Evolutionary conservation across 495 filamentous ascomycete genomes (phyloP).

Genomic region (Daldinia caldariorum): DNA sequence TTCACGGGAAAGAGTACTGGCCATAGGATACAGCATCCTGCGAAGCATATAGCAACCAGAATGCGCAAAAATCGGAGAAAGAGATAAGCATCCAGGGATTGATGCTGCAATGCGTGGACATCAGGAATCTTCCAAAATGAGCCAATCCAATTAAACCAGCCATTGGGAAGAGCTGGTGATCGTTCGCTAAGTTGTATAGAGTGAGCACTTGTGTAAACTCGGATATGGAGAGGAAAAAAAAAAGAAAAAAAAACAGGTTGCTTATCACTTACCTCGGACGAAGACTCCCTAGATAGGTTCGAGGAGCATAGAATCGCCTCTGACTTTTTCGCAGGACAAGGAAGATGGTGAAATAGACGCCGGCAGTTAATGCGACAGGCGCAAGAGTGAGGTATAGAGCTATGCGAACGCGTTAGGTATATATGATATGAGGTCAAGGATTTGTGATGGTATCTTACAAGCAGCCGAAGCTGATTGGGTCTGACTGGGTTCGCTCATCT

Average conservation of each 20-base stretch:
- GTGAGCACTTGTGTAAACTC: conserved; percentile 16
- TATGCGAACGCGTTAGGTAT: conserved; percentile 28
- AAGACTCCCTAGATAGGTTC: conserved; percentile 84
- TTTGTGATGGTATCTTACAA: conserved; percentile 28
- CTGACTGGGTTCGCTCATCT: conserved; percentile 42
- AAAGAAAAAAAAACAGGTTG: not conserved
- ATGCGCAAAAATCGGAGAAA: conserved; percentile 87
- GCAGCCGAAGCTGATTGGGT: conserved; percentile 30
- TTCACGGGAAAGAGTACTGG: conserved; percentile 89
- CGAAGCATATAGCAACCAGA: conserved; percentile 74
- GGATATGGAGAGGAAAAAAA: too few species aligned
- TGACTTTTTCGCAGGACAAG: conserved; percentile 77
- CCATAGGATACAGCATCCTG: conserved; percentile 83
- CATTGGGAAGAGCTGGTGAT: conserved; percentile 72
- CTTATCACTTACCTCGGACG: conserved; percentile 64
- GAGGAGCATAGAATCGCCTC: conserved; percentile 83
- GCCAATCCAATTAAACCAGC: conserved; percentile 77
- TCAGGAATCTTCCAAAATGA: conserved; percentile 83
- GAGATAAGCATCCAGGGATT: conserved; percentile 89
- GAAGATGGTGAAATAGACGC: conserved; percentile 74
- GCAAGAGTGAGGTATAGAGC: conserved; percentile 65
- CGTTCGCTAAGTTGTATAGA: conserved; percentile 64
- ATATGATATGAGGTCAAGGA: not conserved
- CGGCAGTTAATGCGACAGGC: conserved; percentile 72
- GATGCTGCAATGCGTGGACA: conserved; percentile 84